Conservation (phyloP, 441 rosid genomes). For the Bocquillonia castaneifolia region DNA sequence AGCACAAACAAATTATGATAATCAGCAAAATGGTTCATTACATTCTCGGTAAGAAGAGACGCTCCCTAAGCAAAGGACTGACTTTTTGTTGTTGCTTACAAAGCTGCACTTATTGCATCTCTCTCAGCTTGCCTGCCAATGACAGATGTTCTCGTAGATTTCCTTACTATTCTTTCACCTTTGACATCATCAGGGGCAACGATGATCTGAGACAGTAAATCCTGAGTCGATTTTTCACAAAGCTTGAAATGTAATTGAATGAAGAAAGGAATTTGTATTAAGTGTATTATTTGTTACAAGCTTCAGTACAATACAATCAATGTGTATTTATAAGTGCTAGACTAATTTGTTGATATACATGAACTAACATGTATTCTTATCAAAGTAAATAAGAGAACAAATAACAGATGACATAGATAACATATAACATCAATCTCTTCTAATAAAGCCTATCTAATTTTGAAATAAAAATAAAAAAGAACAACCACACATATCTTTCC, state of each 20-base stretch:
- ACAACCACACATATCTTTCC: constrained; percentile 49
- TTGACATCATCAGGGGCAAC: constrained; percentile 68
- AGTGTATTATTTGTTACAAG: too few relatives aligned
- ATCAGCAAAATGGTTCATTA: background rate
- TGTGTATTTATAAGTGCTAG: too few relatives aligned
- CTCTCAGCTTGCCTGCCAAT: constrained; percentile 94
- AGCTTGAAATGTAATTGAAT: too few relatives aligned
- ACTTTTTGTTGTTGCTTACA: constrained; percentile 94
- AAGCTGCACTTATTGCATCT: constrained; percentile 93
- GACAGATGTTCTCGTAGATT: constrained; percentile 93
- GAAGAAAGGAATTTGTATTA: too few relatives aligned
- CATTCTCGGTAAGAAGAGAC: background rate
- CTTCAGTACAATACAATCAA: too few relatives aligned
- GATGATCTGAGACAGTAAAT: constrained; percentile 45
- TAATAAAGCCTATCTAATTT: constrained; percentile 40
- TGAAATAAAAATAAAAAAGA: constrained; percentile 20
- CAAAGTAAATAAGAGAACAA: too few relatives aligned
- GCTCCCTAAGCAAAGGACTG: constrained; percentile 20
- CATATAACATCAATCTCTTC: too few relatives aligned
- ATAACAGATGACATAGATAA: too few relatives aligned
- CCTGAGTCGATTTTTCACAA: constrained; percentile 43
- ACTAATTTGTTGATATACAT: too few relatives aligned
- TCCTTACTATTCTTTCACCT: constrained; percentile 78
- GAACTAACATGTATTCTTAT: too few relatives aligned
- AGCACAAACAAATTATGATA: background rate